phyloP scores from a whole-genome alignment of 345 rosid species.

The Salix arbutifolia region DNA sequence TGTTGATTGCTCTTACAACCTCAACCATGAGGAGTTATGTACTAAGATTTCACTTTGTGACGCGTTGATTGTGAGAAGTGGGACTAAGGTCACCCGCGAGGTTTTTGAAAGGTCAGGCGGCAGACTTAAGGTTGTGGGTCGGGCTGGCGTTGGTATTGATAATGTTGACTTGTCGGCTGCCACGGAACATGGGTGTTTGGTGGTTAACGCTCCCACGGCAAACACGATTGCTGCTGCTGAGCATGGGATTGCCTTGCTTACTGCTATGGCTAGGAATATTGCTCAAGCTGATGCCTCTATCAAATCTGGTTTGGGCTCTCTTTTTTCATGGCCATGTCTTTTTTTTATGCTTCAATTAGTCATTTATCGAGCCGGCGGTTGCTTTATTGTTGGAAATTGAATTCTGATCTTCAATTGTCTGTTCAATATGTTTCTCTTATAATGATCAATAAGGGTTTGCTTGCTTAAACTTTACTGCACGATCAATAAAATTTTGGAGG shows the following conservation, averaged over 20 bases:
- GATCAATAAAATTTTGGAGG: background rate
- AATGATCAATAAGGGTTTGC: background rate
- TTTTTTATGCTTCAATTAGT: background rate
- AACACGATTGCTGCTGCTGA: conserved; percentile 22
- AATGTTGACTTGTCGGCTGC: conserved; percentile 23
- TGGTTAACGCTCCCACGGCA: conserved; percentile 20
- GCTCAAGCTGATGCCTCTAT: conserved; percentile 17
- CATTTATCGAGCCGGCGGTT: conserved; percentile 15
- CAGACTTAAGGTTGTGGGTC: conserved; percentile 23
- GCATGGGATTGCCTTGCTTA: conserved; percentile 20
- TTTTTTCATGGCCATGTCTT: too few relatives aligned
- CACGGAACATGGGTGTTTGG: conserved; percentile 21
- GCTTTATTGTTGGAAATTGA: background rate
- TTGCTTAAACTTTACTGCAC: background rate
- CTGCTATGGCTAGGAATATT: conserved; percentile 19
- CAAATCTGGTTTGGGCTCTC: conserved; percentile 10
- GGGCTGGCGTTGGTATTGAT: conserved; percentile 23
- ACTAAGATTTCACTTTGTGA: conserved; percentile 23
- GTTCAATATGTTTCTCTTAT: background rate
- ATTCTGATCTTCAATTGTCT: background rate
- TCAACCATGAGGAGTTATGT: conserved; percentile 18
- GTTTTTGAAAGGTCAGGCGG: conserved; percentile 17
- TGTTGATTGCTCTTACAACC: conserved; percentile 29
- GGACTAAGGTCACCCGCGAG: conserved; percentile 18
- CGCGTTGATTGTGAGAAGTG: conserved; percentile 19